Conservation (phyloP, 352 stramenopile genomes). For the Peronospora belbahrii region DNA sequence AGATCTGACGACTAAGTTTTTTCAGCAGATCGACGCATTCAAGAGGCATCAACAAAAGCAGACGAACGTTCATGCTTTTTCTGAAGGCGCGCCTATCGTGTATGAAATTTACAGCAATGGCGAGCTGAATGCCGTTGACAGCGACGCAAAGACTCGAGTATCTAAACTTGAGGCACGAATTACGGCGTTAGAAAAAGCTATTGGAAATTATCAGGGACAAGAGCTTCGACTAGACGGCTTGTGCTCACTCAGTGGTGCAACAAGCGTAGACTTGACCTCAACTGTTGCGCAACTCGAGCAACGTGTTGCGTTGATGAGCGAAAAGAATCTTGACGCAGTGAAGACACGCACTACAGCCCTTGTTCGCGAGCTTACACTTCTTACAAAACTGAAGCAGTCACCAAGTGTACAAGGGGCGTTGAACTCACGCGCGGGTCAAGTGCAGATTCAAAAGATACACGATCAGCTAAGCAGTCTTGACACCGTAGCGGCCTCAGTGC, state of each 20-base stretch:
- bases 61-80: neutral
- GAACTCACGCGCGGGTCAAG: slow-evolving; percentile 46
- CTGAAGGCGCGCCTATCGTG: slow-evolving; percentile 38
- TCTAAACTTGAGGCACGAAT: slow-evolving; percentile 51
- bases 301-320: slow-evolving; percentile 57
- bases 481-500: slow-evolving; percentile 48
- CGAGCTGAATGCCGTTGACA: slow-evolving; percentile 59
- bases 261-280: slow-evolving; percentile 33
- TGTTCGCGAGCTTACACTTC: slow-evolving; percentile 66
- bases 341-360: slow-evolving; percentile 70
- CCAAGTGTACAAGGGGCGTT: slow-evolving; percentile 48
- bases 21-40: slow-evolving; percentile 54
- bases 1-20: slow-evolving; percentile 63
- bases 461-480: slow-evolving; percentile 57
- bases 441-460: slow-evolving; percentile 67
- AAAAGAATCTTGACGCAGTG: slow-evolving; percentile 73
- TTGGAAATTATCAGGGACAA: slow-evolving; percentile 48
- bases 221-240: slow-evolving; percentile 44
- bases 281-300: slow-evolving; percentile 53
- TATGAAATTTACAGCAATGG: slow-evolving; percentile 80
- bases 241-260: slow-evolving; percentile 9
- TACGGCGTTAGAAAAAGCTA: slow-evolving; percentile 46
- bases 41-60: slow-evolving; percentile 35
- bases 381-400: slow-evolving; percentile 75
- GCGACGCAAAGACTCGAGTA: slow-evolving; percentile 55